Evolutionary conservation across 176 grass and related monocot species (phyloP).

Genomic region (Hyparrhenia diplandra): DNA sequence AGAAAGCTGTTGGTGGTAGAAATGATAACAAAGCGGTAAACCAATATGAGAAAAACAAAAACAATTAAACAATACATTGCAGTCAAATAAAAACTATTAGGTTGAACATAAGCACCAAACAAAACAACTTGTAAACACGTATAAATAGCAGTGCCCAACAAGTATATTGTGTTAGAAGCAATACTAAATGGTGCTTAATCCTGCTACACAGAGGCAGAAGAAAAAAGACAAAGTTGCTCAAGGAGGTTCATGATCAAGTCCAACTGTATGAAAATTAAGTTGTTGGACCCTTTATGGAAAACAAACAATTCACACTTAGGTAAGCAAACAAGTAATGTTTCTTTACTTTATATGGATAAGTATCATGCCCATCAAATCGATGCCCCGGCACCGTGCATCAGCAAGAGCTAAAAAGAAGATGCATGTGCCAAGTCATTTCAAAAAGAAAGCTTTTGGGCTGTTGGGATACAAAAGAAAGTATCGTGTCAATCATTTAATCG

Average conservation of each 20-base stretch:
- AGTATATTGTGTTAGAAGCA: background rate
- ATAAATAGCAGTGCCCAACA: background rate
- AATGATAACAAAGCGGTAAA: background rate
- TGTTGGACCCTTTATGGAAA: background rate
- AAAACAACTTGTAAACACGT: background rate
- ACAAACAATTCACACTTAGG: background rate
- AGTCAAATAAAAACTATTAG: background rate
- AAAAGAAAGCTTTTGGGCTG: background rate
- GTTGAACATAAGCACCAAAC: slow-evolving; percentile 17
- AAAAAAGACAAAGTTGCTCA: background rate
- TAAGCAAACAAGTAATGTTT: slow-evolving; percentile 14
- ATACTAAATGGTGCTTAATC: background rate
- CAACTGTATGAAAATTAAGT: slow-evolving; percentile 1
- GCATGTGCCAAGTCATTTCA: background rate
- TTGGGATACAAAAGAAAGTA: background rate
- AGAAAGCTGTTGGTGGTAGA: slow-evolving; percentile 65
- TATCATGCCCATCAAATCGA: background rate
- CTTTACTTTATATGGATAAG: background rate
- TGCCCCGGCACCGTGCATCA: background rate
- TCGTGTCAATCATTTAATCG: too few species aligned
- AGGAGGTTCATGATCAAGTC: background rate
- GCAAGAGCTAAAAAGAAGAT: background rate
- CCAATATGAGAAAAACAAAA: background rate
- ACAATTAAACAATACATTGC: background rate
- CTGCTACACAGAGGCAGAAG: background rate